Evolutionary conservation across 805 yeast species (phyloP), one percentile per base, ranked within the genome.

Genomic region (Schwanniomyces yamadae): DNA sequence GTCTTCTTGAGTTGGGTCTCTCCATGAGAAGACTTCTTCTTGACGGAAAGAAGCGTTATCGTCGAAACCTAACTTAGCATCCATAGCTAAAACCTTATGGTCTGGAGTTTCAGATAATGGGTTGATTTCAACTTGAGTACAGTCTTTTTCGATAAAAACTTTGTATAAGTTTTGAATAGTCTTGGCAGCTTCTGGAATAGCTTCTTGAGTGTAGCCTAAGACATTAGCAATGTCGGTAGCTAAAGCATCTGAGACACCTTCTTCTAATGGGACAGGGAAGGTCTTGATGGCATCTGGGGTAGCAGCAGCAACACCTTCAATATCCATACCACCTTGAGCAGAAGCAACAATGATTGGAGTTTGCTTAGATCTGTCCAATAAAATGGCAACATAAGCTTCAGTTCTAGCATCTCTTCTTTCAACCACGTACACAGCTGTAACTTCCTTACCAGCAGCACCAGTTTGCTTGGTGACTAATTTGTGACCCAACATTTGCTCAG

Each of bases 291-390:
- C 95, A 39, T 78, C 79, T 36, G 99, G 99, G 65, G 78, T 82
- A 53, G 76, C 80, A 50, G 82, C 82, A 43, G 99, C 99, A 52
- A 93, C 98, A 63, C 95, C 96, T 76, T 93, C 99, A 58, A 93
- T 93, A 72, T 93, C 96, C 95, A 93, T 90, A 75, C 99, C 99
- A 73, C 99, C 99, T 72, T 93, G 93, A 46, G 95, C 74, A 22
- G 97, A 89, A 33, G 96, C 96, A 47, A 93, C 96, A 58, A 93
- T 85, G 70, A 93, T 75, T 42, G 98, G 96, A 50, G 78, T 73
- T 69, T 90, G 95, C 49, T 83, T 77, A 51, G 81, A 77, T 73
- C 99, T 88, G 76, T 93, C 98, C 84, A 90, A 78, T 52, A 93
- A 76, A 51, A 93, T 88, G 45, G 97, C 95, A 50, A 93, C 69